phyloP scores from a whole-genome alignment of 345 rosid species.

The Balakata baccata region DNA sequence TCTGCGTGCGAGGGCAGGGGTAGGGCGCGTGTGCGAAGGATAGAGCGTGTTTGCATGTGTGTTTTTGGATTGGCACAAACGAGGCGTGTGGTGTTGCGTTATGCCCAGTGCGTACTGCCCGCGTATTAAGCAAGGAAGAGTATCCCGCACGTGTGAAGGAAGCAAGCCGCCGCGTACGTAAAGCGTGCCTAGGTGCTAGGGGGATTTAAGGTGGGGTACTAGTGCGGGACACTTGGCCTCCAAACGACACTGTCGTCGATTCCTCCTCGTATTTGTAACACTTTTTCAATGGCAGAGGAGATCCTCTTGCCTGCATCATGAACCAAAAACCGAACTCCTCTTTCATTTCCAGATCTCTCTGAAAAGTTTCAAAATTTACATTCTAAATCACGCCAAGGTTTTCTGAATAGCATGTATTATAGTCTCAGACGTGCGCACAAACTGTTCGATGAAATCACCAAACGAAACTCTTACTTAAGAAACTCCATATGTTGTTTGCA shows the following conservation, averaged over 20 bases:
- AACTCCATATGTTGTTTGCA: background rate
- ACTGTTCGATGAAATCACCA: constrained; percentile 26
- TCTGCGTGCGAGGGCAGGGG: constrained; percentile 38
- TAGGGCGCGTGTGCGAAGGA: constrained; percentile 60
- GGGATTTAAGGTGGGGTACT: too few species aligned
- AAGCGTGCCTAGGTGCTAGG: constrained; percentile 33
- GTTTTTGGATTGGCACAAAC: constrained; percentile 71
- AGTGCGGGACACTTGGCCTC: too few species aligned
- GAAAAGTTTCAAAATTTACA: too few species aligned
- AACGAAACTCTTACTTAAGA: constrained; percentile 4
- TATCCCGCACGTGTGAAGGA: constrained; percentile 32
- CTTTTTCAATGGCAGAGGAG: background rate
- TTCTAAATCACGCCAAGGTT: background rate
- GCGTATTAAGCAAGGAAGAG: constrained; percentile 25
- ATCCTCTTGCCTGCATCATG: background rate
- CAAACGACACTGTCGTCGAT: background rate
- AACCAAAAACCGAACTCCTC: too few species aligned
- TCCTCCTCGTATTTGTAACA: constrained; percentile 1
- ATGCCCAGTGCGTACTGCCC: constrained; percentile 13
- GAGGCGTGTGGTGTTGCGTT: constrained; percentile 46
- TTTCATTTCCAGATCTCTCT: too few species aligned
- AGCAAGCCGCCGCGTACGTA: constrained; percentile 53
- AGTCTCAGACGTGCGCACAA: constrained; percentile 13
- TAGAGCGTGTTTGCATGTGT: constrained; percentile 55
- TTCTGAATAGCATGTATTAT: background rate